Conservation (phyloP, 2,329 filamentous ascomycete species). For the Triangularia verruculosa region DNA sequence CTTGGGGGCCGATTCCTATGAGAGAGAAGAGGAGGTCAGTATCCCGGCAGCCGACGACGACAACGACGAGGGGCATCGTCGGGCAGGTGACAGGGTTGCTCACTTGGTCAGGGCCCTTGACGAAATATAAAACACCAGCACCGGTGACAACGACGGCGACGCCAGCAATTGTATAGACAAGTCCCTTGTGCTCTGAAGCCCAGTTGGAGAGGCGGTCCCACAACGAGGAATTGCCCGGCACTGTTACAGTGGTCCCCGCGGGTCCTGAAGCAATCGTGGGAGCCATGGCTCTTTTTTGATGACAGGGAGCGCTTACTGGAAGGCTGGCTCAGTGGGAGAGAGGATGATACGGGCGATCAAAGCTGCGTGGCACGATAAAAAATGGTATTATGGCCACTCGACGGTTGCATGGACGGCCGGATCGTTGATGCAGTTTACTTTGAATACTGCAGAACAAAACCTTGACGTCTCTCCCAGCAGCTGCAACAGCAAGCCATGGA, state of each 20-base stretch:
- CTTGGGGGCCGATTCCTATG: conserved; percentile 58
- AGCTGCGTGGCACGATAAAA: not conserved
- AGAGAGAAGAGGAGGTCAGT: not conserved
- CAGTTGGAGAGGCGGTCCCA: conserved; percentile 90
- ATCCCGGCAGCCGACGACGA: conserved; percentile 10
- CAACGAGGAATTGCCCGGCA: conserved; percentile 63
- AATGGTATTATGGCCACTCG: not conserved
- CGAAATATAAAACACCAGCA: conserved; percentile 91
- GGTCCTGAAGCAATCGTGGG: conserved; percentile 47
- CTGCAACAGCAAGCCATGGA: not conserved
- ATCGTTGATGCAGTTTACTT: not conserved
- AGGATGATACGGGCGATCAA: not conserved
- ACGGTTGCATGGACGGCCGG: not conserved
- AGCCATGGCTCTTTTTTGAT: conserved; percentile 32
- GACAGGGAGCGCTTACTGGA: conserved; percentile 25
- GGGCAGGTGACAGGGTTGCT: conserved; percentile 28
- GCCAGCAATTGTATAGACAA: conserved; percentile 94
- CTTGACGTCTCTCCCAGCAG: not conserved
- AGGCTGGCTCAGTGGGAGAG: not conserved
- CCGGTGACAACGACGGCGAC: conserved; percentile 88
- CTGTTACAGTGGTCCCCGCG: conserved; percentile 43
- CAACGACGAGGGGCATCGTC: not conserved
- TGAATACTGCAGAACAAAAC: not conserved
- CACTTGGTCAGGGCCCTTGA: conserved; percentile 49
- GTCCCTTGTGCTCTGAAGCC: conserved; percentile 92